These are phyloP conservation scores for sweet orange (Citrus sinensis) DNA, from an alignment of 345 rosid species.

Conservation along the genomic window DVS_A1.0 CM039165.1:2157501-2158000, in stretches of 20 bases:
- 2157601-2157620: constrained; percentile 66
- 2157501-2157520: no score
- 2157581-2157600: constrained; percentile 82
- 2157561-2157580: constrained; percentile 67
- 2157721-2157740: constrained; percentile 82
- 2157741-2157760: constrained; percentile 78
- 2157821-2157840: constrained; percentile 68
- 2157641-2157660: constrained; percentile 50
- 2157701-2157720: constrained; percentile 52
- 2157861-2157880: constrained; percentile 54
- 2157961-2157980: constrained; percentile 11
- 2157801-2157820: constrained; percentile 47
- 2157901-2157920: constrained; percentile 17
- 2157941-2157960: constrained; percentile 28
- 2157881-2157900: constrained; percentile 15
- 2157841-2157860: constrained; percentile 59
- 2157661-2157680: constrained; percentile 34
- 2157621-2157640: constrained; percentile 84
- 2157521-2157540: no score
- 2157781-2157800: constrained; percentile 48
- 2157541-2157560: constrained; percentile 24
- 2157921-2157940: constrained; percentile 28
- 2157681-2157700: constrained; percentile 67
- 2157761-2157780: constrained; percentile 53
- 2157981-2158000: constrained; percentile 22